A percentile compares a stretch with the other conserved stretches of the same genome.
These are phyloP conservation scores for Rhodamnia rubescens DNA, from an alignment of 345 rosid genomes.

Conservation along the genomic window DNA sequence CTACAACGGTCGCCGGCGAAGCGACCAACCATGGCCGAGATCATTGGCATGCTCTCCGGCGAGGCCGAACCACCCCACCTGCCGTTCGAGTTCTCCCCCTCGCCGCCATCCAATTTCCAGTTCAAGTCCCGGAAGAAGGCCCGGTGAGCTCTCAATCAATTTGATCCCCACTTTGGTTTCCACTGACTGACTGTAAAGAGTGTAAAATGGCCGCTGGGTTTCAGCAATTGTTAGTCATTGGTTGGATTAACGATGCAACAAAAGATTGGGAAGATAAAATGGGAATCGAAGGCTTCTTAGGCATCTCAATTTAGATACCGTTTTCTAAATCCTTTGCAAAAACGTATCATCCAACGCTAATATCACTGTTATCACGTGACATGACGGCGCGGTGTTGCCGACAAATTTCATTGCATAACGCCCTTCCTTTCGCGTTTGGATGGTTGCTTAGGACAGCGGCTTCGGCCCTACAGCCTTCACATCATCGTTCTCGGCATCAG, in stretches of 20 bases:
- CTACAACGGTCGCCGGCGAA: conserved; percentile 61
- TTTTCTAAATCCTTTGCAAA: not conserved
- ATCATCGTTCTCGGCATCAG: not conserved
- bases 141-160: not conserved
- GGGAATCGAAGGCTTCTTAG: too few species aligned
- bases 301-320: too few species aligned
- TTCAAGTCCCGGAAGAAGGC: conserved; percentile 16
- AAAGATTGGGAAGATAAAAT: not conserved
- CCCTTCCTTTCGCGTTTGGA: too few species aligned
- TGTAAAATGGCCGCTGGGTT: not conserved
- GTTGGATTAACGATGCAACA: not conserved
- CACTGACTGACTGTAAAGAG: not conserved
- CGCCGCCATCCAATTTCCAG: conserved; percentile 59
- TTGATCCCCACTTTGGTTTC: not conserved
- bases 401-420: too few species aligned
- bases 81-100: conserved; percentile 74
- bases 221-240: not conserved
- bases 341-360: not conserved
- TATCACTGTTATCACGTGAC: not conserved
- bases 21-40: conserved; percentile 73
- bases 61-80: conserved; percentile 38
- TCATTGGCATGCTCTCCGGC: conserved; percentile 65
- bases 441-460: not conserved
- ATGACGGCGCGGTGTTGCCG: not conserved
- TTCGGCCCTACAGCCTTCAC: not conserved